Evolutionary conservation across 768 basidiomycete species (phyloP), one percentile per base, ranked within the genome.

Genomic region (Trametes cinnabarina): DNA sequence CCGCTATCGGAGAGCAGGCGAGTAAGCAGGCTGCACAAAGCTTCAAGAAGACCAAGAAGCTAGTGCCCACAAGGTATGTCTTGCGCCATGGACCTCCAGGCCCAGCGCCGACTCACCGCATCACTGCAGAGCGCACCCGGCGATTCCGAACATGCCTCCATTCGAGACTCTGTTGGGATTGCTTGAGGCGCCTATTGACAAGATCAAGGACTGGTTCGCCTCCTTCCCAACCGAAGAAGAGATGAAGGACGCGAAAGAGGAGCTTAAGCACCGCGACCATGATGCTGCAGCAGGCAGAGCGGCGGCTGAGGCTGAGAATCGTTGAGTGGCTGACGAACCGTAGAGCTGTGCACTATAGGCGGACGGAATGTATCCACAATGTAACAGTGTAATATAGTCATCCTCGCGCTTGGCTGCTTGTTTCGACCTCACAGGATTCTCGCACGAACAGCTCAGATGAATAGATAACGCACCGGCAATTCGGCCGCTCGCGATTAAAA

Each of bases 11-110:
- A 12, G 60, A 67, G 4, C 74, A 79, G 1, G 75, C 70, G 2
- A 80, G 81, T 59, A 62, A 71, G 25, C 48, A 69, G n/a, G 81
- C 82, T 0, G 82, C 83, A 1, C 55, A 61, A 20, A 71, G 64
- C 32, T 87, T 86, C 71, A 74, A 69, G 61, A 69, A 74, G 51
- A 86, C 84, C 2, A 87, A 87, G 74, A 79, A 80, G 61, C 83
- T 86, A 58, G 83, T 75, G 5, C 85, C 85, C 0, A 86, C 85
- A 9, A 74, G 81, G 83, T 82, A 20, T 12, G 78, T 69, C 11
- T 14, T 6, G 1, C 19, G 9, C 14, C 44, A 12, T n/a, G 30
- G 12, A 19, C 2, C 26, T 32, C 12, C 28, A 20, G 5, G 0
- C 8, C 1, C 1, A 10, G 19, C 28, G 37, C 32, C 47, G 6